Base-by-base conservation (phyloP, 768 basidiomycete genomes). In the Cubamyces lactineus region DNA sequence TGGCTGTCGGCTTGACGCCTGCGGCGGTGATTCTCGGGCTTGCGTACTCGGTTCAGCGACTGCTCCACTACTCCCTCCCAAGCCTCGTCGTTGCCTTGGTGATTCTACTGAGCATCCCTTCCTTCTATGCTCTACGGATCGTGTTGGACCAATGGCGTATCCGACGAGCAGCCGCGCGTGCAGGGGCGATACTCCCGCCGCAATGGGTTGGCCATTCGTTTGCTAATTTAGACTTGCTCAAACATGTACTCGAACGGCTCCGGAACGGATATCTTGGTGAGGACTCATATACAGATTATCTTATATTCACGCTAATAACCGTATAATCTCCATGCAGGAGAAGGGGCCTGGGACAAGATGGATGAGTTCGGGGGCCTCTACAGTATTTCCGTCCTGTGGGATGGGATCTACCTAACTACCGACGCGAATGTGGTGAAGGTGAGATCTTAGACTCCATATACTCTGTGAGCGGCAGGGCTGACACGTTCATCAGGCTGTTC, bases 221-320 rank as follows among this genome's bases (percentile, higher is more conserved):
- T 2, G 79, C 75, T 23, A 74, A 73, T 59, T 15, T 74, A 16
- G 79, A 81, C 55, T 26, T 73, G n/a, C 51, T 80, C 12, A 9
- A 65, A 4, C 8, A 58, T 9, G 53, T 73, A 28, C 23, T 72
- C 3, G 2, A 57, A 0, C 63, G 50, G 39, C 48, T 47, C 21
- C 61, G 69, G 43, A 69, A 66, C 2, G 76, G 77, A n/a, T 79
- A 79, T 59, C 66, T 75, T 24, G 76, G 80, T 76, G 57, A 13
- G 17, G 7, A 26, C 1, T 21, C 17, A 21, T n/a, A n/a, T 5
- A 39, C 47, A n/a, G 9, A 13, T 21, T 39, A 8, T 5, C 19
- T 6, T 12, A 4, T 6, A 19, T 28, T 1, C 40, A 5, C 5
- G 19, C 11, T 19, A 6, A 9, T 19, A 16, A 21, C 2, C 1